Percentiles rank a stretch among this genome's conserved stretches.
Evolutionary conservation across 1,139 yeast species (phyloP).

Genomic region (Meyerozyma smithsonii): DNA sequence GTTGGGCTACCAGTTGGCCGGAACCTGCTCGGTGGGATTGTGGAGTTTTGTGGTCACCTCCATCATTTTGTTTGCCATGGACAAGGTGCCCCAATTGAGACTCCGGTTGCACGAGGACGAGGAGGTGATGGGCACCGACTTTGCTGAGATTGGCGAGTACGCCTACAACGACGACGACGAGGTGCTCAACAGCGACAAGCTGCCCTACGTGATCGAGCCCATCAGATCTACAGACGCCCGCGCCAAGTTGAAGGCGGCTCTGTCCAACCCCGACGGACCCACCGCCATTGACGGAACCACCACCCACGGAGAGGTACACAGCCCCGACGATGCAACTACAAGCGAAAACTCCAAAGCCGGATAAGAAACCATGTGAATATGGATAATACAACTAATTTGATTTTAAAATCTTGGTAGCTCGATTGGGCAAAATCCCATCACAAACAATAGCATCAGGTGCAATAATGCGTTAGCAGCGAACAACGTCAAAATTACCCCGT

Average conservation of each 20-base stretch:
- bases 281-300: slow-evolving; percentile 4
- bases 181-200: slow-evolving; percentile 18
- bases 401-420: background rate
- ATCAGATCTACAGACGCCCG: slow-evolving; percentile 55
- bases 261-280: slow-evolving; percentile 11
- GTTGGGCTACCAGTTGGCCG: slow-evolving; percentile 93
- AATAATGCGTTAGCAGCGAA: too few species aligned
- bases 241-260: slow-evolving; percentile 28
- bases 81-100: slow-evolving; percentile 77
- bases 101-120: slow-evolving; percentile 85
- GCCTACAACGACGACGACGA: slow-evolving; percentile 59
- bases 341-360: slow-evolving; percentile 3
- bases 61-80: slow-evolving; percentile 65
- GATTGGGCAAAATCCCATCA: background rate
- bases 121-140: slow-evolving; percentile 85
- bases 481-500: too few species aligned
- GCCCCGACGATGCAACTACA: slow-evolving; percentile 3
- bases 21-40: slow-evolving; percentile 63
- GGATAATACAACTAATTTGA: background rate
- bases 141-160: slow-evolving; percentile 83
- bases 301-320: background rate
- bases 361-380: background rate
- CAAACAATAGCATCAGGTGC: background rate
- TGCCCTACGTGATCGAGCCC: slow-evolving; percentile 69
- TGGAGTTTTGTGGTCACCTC: slow-evolving; percentile 82